phyloP scores from a whole-genome alignment of 75 land plant species.

The Gnetum montanum region DNA sequence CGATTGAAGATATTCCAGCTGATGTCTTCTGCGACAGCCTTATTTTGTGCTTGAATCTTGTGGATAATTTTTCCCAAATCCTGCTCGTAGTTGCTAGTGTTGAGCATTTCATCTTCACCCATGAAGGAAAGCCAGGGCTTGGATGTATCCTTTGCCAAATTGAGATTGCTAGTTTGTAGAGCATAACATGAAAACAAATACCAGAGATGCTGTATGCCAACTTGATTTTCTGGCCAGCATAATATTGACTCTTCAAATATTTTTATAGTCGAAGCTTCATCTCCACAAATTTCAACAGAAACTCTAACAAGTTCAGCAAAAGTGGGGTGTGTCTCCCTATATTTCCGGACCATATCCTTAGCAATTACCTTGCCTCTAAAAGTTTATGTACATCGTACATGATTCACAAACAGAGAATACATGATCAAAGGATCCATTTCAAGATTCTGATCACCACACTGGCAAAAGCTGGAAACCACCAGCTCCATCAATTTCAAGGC shows the following conservation, averaged over 20 bases:
- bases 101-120: background rate
- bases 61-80: background rate
- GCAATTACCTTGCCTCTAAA: constrained; percentile 29
- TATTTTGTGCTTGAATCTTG: background rate
- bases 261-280: constrained; percentile 9
- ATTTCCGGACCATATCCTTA: constrained; percentile 18
- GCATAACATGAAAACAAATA: constrained; percentile 57
- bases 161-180: constrained; percentile 16
- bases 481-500: constrained; percentile 30
- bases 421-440: constrained; percentile 7
- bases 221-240: constrained; percentile 46
- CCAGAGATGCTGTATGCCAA: constrained; percentile 77
- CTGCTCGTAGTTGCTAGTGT: background rate
- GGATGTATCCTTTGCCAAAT: constrained; percentile 26
- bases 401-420: constrained; percentile 48
- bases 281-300: constrained; percentile 19
- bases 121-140: constrained; percentile 27
- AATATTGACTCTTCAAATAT: constrained; percentile 52
- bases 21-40: background rate
- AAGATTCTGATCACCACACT: constrained; percentile 2
- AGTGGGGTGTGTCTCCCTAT: constrained; percentile 33
- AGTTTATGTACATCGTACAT: constrained; percentile 39
- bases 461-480: constrained; percentile 22
- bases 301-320: constrained; percentile 58
- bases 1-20: background rate